A percentile compares a stretch with the other conserved stretches of the same genome.
Evolutionary conservation across 768 basidiomycete species (phyloP).

Genomic region (Filobasidium floriforme): DNA sequence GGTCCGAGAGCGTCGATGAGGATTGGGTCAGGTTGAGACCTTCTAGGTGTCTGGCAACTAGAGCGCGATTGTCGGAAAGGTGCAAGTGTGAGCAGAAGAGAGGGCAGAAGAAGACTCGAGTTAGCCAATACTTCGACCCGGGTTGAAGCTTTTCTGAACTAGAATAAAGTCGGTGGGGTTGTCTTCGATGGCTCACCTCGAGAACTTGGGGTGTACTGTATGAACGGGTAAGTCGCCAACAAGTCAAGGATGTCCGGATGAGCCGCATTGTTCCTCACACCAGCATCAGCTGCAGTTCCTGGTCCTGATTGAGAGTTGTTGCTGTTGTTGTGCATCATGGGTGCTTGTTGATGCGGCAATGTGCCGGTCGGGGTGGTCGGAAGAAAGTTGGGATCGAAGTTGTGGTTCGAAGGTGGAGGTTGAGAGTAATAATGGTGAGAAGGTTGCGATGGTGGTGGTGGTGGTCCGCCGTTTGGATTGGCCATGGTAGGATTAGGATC

Average conservation of each 20-base stretch:
- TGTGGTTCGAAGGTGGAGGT: too few species aligned
- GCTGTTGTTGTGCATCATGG: too few species aligned
- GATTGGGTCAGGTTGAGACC: background rate
- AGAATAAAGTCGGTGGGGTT: background rate
- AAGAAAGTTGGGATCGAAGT: too few species aligned
- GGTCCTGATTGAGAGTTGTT: too few species aligned
- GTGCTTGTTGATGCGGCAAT: too few species aligned
- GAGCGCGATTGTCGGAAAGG: background rate
- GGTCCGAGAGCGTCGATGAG: background rate
- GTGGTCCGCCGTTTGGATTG: too few species aligned
- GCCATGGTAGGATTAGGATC: too few species aligned
- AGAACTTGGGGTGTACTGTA: conserved; percentile 35
- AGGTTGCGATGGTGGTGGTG: too few species aligned
- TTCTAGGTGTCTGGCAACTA: conserved; percentile 5
- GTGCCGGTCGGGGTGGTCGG: too few species aligned
- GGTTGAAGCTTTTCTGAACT: background rate
- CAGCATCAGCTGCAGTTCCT: too few species aligned
- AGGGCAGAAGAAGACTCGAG: background rate
- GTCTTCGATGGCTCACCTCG: conserved; percentile 35
- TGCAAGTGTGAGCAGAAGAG: background rate
- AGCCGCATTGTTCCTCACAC: conserved; percentile 10
- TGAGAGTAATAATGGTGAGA: too few species aligned
- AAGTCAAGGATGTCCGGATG: conserved; percentile 31
- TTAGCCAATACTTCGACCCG: conserved; percentile 31
- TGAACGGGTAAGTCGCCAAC: conserved; percentile 35